A percentile compares a stretch with the other conserved stretches of the same genome.
Conservation (phyloP, 257 asterid species). For the Ehretia macrophylla region DNA sequence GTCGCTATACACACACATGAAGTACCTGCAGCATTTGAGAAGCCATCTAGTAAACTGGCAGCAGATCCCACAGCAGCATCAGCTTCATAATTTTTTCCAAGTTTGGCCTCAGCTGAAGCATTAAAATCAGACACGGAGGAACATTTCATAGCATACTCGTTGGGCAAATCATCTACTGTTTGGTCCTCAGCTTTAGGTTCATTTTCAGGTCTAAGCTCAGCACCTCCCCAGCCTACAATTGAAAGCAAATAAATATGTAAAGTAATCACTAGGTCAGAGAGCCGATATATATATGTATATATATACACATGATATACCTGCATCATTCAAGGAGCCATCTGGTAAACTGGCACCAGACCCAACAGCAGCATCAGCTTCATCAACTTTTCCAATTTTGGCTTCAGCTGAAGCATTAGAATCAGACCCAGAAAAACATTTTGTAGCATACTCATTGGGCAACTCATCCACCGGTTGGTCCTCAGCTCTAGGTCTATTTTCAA, state of each 20-base stretch:
- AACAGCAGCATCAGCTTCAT: conserved; percentile 14
- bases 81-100: conserved; percentile 6
- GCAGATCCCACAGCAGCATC: conserved; percentile 20
- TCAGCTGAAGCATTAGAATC: conserved; percentile 13
- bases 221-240: background rate
- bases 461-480: background rate
- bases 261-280: no score
- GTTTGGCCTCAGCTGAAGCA: conserved; percentile 9
- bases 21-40: conserved; percentile 10
- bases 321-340: conserved; percentile 10
- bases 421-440: background rate
- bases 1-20: background rate
- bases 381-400: conserved; percentile 4
- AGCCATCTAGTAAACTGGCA: background rate
- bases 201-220: background rate
- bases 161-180: background rate
- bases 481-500: conserved; percentile 1
- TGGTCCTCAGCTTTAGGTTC: background rate
- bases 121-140: conserved; percentile 8
- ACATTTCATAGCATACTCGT: background rate
- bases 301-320: no score
- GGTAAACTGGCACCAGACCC: conserved; percentile 20
- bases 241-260: background rate
- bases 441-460: background rate
- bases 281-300: no score